Conservation (phyloP, 2,329 filamentous ascomycete genomes). For the Ceratocystis alfenasii region DNA sequence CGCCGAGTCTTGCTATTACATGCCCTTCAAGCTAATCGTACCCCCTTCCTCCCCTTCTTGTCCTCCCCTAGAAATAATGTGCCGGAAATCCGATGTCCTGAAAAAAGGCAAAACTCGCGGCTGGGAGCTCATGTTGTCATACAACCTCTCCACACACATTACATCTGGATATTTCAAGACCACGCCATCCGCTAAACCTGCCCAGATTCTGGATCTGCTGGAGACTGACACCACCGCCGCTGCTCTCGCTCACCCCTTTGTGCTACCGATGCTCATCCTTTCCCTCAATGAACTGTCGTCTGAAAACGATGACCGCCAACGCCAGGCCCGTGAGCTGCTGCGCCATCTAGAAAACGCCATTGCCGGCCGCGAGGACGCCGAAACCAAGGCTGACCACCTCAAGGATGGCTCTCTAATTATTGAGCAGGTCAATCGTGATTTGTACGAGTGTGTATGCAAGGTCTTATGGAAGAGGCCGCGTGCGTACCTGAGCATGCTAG, state of each 20-base stretch:
- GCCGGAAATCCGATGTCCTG: slow-evolving; percentile 53
- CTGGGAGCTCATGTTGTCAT: slow-evolving; percentile 52
- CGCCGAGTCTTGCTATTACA: background rate
- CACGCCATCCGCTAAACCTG: slow-evolving; percentile 38
- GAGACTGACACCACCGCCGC: slow-evolving; percentile 34
- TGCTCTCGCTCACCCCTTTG: slow-evolving; percentile 44
- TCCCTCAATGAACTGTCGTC: slow-evolving; percentile 46
- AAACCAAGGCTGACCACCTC: slow-evolving; percentile 44
- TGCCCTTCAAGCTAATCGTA: background rate
- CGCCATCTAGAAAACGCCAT: slow-evolving; percentile 50
- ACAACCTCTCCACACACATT: slow-evolving; percentile 42
- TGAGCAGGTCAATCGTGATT: slow-evolving; percentile 47
- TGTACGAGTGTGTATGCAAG: slow-evolving; percentile 52
- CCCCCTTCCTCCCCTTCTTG: background rate
- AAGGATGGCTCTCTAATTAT: slow-evolving; percentile 41
- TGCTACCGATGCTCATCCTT: slow-evolving; percentile 48
- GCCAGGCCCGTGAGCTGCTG: slow-evolving; percentile 50
- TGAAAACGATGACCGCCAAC: slow-evolving; percentile 48
- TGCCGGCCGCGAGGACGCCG: slow-evolving; percentile 48
- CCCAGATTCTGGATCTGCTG: slow-evolving; percentile 37
- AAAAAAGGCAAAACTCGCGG: slow-evolving; percentile 53
- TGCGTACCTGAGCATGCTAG: slow-evolving; percentile 44
- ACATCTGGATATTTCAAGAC: slow-evolving; percentile 52
- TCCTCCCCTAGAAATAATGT: slow-evolving; percentile 40
- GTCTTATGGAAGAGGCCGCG: slow-evolving; percentile 52